Evolutionary conservation across 371 early-diverging fungal species (phyloP), one percentile per base, ranked within the genome.

Genomic region (Rhizopus sp.): DNA sequence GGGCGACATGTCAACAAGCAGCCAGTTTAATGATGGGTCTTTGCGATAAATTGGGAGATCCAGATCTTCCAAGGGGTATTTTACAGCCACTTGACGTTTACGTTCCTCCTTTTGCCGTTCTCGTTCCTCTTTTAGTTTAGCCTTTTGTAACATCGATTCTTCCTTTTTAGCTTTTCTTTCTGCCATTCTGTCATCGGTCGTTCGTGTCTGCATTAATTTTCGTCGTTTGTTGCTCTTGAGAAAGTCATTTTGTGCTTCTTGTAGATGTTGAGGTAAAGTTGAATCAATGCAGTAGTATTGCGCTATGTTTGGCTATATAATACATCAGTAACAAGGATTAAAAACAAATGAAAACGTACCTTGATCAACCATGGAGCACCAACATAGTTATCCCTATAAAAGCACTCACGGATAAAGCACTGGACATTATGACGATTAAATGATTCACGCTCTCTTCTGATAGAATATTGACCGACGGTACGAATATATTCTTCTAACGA

Each of bases 311-410:
- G 78, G 57, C 78, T 82, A 71, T 9, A 30, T 32, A 33, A 17
- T 38, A 55, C 41, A 63, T 15, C 13, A 53, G 12, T 37, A 23
- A 33, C 38, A 30, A 33, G 31, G 6, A 12, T 1, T 6, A 32
- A 47, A n/a, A 42, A 13, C 17, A 42, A n/a, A 42, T 7, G 8
- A 32, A 23, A 13, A 42, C 45, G 44, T 73, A 87, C 88, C 83
- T 82, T 78, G 29, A 91, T 74, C 12, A 86, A 38, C 87, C 88
- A 88, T 9, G 89, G 89, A 32, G 88, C 84, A 13, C 85, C 86
- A 8, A 79, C 55, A 70, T 88, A 87, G 34, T 59, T 71, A 12
- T 88, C 89, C 56, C 76, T 85, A 35, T 72, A 65, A 0, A 86
- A 77, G 50, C 82, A 83, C 53, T 92, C 92, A 38, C 83, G 73